phyloP scores from a whole-genome alignment of 2,329 filamentous ascomycete genomes.

The Aspergillus candidus region DNA sequence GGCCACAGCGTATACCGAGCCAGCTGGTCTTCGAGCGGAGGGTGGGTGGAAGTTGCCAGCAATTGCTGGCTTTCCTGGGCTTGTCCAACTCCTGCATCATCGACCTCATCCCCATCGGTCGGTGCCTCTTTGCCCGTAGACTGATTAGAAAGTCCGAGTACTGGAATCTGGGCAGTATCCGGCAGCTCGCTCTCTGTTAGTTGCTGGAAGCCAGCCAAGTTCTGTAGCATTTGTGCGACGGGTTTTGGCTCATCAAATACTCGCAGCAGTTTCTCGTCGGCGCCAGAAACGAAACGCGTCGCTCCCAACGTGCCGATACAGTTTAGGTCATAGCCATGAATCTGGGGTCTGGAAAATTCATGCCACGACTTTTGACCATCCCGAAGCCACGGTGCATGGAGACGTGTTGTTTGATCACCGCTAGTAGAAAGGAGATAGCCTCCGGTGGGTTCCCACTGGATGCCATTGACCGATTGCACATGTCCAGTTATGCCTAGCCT shows the following conservation, averaged over 20 bases:
- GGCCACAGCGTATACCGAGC: slow-evolving; percentile 91
- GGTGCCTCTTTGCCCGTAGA: slow-evolving; percentile 54
- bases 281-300: slow-evolving; percentile 82
- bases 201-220: slow-evolving; percentile 57
- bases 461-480: slow-evolving; percentile 69
- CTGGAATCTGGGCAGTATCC: slow-evolving; percentile 89
- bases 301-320: slow-evolving; percentile 73
- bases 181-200: slow-evolving; percentile 50
- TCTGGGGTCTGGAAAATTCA: slow-evolving; percentile 91
- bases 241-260: slow-evolving; percentile 87
- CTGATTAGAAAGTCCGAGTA: slow-evolving; percentile 93
- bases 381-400: slow-evolving; percentile 73
- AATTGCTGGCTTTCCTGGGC: slow-evolving; percentile 16
- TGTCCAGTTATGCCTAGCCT: slow-evolving; percentile 76
- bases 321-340: slow-evolving; percentile 96
- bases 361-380: slow-evolving; percentile 65
- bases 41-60: slow-evolving; percentile 57
- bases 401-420: slow-evolving; percentile 83
- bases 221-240: slow-evolving; percentile 66
- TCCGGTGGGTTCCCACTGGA: slow-evolving; percentile 78
- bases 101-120: slow-evolving; percentile 33
- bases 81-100: slow-evolving; percentile 28
- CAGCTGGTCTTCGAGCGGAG: slow-evolving; percentile 84
- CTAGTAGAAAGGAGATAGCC: slow-evolving; percentile 83
- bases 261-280: slow-evolving; percentile 94